Evolutionary conservation across 306 rosid species (phyloP).

Genomic region (Vigna reflexopilosa): DNA sequence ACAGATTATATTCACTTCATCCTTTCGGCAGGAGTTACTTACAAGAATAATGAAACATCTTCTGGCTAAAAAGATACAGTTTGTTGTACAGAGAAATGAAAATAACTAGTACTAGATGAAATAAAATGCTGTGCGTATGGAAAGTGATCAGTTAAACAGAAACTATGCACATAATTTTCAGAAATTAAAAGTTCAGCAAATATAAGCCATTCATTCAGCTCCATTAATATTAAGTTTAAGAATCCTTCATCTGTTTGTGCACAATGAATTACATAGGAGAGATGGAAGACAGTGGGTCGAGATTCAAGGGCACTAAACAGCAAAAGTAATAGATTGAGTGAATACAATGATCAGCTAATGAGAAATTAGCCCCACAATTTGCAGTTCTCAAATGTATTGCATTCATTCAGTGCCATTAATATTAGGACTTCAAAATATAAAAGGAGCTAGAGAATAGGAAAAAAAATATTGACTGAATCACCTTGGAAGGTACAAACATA

Average conservation of each 20-base stretch:
- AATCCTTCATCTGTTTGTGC: background rate
- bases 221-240: constrained; percentile 22
- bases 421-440: constrained; percentile 15
- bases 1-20: constrained; percentile 32
- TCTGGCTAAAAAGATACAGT: background rate
- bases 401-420: constrained; percentile 35
- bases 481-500: constrained; percentile 89
- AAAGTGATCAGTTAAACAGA: constrained; percentile 7
- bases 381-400: constrained; percentile 17
- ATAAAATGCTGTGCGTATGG: background rate
- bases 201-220: constrained; percentile 23
- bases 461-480: constrained; percentile 43
- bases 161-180: constrained; percentile 12
- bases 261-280: constrained; percentile 18
- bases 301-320: background rate
- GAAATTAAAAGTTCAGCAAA: background rate
- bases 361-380: constrained; percentile 25
- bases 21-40: constrained; percentile 7
- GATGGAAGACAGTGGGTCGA: background rate
- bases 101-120: constrained; percentile 25
- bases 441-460: background rate
- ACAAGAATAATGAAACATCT: background rate
- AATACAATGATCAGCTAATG: constrained; percentile 38
- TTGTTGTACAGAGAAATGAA: background rate
- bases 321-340: constrained; percentile 1